phyloP scores from a whole-genome alignment of 495 filamentous ascomycete species.

The Xylaria castorea region DNA sequence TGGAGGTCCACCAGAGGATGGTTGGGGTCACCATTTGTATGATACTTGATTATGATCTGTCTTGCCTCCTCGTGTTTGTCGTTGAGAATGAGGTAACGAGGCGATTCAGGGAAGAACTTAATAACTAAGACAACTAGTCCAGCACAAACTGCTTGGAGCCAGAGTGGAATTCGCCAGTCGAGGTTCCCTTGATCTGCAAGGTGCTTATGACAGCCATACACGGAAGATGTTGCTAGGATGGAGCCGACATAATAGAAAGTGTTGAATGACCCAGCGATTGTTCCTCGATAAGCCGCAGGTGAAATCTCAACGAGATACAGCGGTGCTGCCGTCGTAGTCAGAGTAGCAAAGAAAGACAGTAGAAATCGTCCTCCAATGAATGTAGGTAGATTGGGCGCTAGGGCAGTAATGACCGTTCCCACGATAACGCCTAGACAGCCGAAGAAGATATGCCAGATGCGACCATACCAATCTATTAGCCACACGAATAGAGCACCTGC shows the following conservation, averaged over 20 bases:
- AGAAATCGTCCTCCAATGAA: constrained; percentile 81
- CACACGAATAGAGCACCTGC: constrained; percentile 39
- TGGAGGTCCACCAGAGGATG: constrained; percentile 65
- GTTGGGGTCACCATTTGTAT: constrained; percentile 60
- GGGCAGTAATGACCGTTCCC: constrained; percentile 58
- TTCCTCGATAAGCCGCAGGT: constrained; percentile 73
- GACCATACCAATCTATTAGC: constrained; percentile 50
- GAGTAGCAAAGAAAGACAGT: constrained; percentile 75
- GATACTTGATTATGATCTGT: constrained; percentile 64
- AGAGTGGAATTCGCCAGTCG: constrained; percentile 68
- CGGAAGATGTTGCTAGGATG: constrained; percentile 54
- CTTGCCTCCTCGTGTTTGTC: constrained; percentile 61
- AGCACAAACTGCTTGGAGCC: constrained; percentile 66
- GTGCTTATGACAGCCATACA: constrained; percentile 49
- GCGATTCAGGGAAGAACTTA: constrained; percentile 51
- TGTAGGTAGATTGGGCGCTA: constrained; percentile 41
- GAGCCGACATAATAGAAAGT: constrained; percentile 65
- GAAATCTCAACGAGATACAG: constrained; percentile 77
- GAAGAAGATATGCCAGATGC: constrained; percentile 56
- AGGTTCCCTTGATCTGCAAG: constrained; percentile 39
- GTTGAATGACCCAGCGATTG: constrained; percentile 60
- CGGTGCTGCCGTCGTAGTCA: constrained; percentile 72
- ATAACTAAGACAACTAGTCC: constrained; percentile 46
- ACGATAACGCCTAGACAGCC: constrained; percentile 69
- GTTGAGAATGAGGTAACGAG: constrained; percentile 55